Evolutionary conservation across 805 yeast genomes (phyloP).

Genomic region (Pichia eremophila): DNA sequence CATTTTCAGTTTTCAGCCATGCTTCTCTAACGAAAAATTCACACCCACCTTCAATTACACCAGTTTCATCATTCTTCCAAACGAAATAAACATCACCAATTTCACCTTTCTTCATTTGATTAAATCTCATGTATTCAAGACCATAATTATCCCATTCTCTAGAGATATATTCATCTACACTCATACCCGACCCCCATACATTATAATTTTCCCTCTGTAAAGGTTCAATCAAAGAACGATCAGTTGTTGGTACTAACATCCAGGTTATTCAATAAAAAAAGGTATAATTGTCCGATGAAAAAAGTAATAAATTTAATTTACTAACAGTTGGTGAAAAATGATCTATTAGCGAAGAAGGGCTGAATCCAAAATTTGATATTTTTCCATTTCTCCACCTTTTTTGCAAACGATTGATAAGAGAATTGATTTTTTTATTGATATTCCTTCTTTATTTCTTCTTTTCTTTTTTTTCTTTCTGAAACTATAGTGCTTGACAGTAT

Average conservation of each 20-base stretch:
- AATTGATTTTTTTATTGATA: too few relatives aligned
- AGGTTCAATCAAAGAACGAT: not conserved
- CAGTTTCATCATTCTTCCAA: not conserved
- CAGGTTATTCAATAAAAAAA: too few relatives aligned
- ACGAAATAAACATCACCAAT: not conserved
- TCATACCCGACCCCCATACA: not conserved
- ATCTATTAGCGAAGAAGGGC: too few relatives aligned
- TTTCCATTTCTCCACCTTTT: too few relatives aligned
- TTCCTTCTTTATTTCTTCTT: too few relatives aligned
- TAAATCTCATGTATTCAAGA: not conserved
- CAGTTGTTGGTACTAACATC: not conserved
- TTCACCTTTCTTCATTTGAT: not conserved
- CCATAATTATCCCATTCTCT: not conserved
- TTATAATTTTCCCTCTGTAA: not conserved
- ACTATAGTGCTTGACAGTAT: too few relatives aligned
- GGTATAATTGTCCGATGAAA: too few relatives aligned
- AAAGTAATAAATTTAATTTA: too few relatives aligned
- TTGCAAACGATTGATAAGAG: too few relatives aligned
- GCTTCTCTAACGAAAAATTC: not conserved
- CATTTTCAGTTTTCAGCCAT: not conserved
- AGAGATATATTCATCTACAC: not conserved
- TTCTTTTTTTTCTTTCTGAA: too few relatives aligned
- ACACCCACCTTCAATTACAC: not conserved
- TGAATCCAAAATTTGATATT: too few relatives aligned
- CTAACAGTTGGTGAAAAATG: too few relatives aligned